Evolutionary conservation across 768 basidiomycete genomes (phyloP).

Genomic region (Tulasnella sp.): DNA sequence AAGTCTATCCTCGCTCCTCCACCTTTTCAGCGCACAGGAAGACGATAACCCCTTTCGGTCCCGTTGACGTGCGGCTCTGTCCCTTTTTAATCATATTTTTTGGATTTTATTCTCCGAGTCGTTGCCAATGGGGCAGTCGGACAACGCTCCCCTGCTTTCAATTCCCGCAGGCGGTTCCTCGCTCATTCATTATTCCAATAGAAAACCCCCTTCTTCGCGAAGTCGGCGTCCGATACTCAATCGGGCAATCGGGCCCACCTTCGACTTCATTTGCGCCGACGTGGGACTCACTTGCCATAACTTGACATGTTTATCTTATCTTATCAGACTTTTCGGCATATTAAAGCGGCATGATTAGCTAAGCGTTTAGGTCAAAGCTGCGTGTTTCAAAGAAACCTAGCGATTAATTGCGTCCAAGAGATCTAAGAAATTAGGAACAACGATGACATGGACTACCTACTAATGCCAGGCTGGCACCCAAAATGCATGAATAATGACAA

Average conservation of each 20-base stretch:
- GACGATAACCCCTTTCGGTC: not conserved
- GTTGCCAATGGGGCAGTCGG: not conserved
- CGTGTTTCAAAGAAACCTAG: not conserved
- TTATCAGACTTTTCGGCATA: not conserved
- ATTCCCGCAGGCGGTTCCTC: not conserved
- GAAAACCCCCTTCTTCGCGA: not conserved
- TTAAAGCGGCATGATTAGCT: not conserved
- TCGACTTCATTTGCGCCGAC: not conserved
- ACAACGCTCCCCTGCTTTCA: not conserved
- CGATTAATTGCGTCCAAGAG: not conserved
- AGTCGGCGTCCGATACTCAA: not conserved
- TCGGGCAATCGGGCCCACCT: not conserved
- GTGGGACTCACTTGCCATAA: slow-evolving; percentile 9
- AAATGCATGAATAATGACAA: slow-evolving; percentile 20
- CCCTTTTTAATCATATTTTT: slow-evolving; percentile 3
- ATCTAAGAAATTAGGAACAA: slow-evolving; percentile 5
- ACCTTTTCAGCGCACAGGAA: not conserved
- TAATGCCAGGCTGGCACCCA: not conserved
- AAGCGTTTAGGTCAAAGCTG: no score
- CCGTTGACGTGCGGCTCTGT: not conserved
- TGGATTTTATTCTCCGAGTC: not conserved
- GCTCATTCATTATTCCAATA: slow-evolving; percentile 10
- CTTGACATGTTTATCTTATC: slow-evolving; percentile 7
- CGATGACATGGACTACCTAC: slow-evolving; percentile 1
- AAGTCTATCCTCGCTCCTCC: not conserved